phyloP scores from a whole-genome alignment of 2,329 filamentous ascomycete genomes.

The Colletotrichum scovillei region DNA sequence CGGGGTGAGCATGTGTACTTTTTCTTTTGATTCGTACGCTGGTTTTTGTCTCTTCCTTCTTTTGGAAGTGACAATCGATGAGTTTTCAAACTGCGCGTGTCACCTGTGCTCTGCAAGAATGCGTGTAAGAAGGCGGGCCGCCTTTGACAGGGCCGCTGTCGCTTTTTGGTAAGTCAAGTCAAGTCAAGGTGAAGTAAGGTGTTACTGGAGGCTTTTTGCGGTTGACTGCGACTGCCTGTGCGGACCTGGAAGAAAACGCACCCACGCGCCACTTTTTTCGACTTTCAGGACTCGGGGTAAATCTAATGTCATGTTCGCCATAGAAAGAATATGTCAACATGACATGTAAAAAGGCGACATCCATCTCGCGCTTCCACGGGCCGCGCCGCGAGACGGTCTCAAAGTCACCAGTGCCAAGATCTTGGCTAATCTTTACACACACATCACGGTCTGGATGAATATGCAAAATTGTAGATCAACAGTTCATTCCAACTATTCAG shows the following conservation, averaged over 20 bases:
- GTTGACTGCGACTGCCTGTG: background rate
- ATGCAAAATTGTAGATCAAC: background rate
- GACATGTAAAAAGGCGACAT: background rate
- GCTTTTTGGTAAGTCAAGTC: too few species aligned
- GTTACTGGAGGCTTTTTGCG: background rate
- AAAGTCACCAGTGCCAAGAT: conserved; percentile 4
- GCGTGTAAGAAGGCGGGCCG: background rate
- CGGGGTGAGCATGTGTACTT: conserved; percentile 22
- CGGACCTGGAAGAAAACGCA: background rate
- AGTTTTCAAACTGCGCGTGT: background rate
- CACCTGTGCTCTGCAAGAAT: background rate
- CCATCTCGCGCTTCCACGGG: background rate
- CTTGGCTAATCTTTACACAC: conserved; percentile 9
- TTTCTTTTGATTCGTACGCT: too few species aligned
- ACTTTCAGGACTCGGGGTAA: background rate
- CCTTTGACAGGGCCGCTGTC: background rate
- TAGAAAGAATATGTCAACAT: background rate
- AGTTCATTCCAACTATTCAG: conserved; percentile 22
- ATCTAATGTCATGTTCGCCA: background rate
- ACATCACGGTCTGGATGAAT: background rate
- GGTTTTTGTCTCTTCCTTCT: too few species aligned
- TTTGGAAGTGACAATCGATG: too few species aligned
- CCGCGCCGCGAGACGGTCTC: background rate
- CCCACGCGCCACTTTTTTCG: background rate
- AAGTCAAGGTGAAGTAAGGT: background rate